Percentiles rank a stretch among this genome's conserved stretches.
Evolutionary conservation across 2,329 filamentous ascomycete species (phyloP).

Genomic region (Nemania sp.): DNA sequence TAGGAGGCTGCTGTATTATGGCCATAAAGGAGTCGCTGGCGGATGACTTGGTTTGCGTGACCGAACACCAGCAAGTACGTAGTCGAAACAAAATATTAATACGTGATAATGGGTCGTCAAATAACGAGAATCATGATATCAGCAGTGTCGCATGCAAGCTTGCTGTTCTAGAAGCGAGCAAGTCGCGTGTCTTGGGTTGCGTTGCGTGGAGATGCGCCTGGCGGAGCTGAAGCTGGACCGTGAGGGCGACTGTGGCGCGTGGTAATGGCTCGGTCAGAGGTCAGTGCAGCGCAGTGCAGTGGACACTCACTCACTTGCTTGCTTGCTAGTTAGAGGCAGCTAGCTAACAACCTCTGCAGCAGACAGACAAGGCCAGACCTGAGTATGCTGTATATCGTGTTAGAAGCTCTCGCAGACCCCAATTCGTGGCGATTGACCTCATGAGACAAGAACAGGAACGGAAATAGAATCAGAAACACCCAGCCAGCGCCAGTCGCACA

Average conservation of each 20-base stretch:
- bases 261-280: background rate
- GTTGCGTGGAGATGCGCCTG: conserved; percentile 14
- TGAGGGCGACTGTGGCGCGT: conserved; percentile 12
- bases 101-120: conserved; percentile 12
- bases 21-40: background rate
- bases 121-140: background rate
- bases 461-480: conserved; percentile 28
- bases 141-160: background rate
- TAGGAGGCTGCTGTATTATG: conserved; percentile 17
- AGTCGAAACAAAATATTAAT: conserved; percentile 22
- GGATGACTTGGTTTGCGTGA: conserved; percentile 8
- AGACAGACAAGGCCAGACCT: background rate
- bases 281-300: background rate
- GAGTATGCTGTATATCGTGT: background rate
- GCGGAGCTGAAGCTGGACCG: conserved; percentile 10
- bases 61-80: background rate
- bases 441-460: conserved; percentile 25
- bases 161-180: conserved; percentile 1
- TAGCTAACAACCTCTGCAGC: too few species aligned
- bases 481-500: conserved; percentile 22
- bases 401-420: conserved; percentile 17
- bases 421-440: conserved; percentile 15
- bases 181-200: conserved; percentile 27
- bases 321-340: too few species aligned
- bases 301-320: too few species aligned